Percentiles rank a stretch among this genome's conserved stretches.
Evolutionary conservation across 2,329 filamentous ascomycete genomes (phyloP).

Genomic region (Xylariaceae sp.): DNA sequence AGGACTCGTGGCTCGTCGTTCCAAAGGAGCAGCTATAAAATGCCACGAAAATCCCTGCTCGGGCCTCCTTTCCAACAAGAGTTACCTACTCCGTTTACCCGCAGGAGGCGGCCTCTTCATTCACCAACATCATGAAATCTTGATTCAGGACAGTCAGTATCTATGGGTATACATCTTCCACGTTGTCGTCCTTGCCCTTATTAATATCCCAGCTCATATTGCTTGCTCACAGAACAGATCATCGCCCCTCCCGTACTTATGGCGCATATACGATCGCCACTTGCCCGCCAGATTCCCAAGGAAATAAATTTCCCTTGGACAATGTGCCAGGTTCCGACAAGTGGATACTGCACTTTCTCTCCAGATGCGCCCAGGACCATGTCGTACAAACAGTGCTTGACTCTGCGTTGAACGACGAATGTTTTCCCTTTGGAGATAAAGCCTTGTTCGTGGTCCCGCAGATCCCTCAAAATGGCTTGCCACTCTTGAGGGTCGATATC

Average conservation of each 20-base stretch:
- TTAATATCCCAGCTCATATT: not conserved
- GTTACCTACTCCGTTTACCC: no score
- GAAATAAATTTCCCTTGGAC: conserved; percentile 21
- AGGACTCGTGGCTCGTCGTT: no score
- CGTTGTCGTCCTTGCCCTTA: no score
- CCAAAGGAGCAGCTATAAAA: no score
- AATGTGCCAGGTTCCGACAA: conserved; percentile 35
- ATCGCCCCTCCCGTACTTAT: conserved; percentile 32
- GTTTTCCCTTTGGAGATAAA: conserved; percentile 9
- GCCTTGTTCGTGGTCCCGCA: conserved; percentile 2
- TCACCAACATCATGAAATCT: no score
- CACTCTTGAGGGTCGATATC: conserved; percentile 32
- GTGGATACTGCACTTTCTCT: conserved; percentile 26
- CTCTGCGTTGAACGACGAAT: conserved; percentile 32
- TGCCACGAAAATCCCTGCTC: no score
- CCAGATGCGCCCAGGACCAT: conserved; percentile 29
- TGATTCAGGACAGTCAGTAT: no score
- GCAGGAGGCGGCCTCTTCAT: no score
- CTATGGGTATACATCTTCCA: no score
- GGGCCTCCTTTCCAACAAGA: no score
- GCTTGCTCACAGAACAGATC: conserved; percentile 31
- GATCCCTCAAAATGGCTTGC: conserved; percentile 22
- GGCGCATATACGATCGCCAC: conserved; percentile 31
- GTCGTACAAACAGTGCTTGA: conserved; percentile 31
- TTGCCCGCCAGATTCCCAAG: conserved; percentile 32